Conservation (phyloP, 2,329 filamentous ascomycete genomes). For the Colletotrichum kahawae region DNA sequence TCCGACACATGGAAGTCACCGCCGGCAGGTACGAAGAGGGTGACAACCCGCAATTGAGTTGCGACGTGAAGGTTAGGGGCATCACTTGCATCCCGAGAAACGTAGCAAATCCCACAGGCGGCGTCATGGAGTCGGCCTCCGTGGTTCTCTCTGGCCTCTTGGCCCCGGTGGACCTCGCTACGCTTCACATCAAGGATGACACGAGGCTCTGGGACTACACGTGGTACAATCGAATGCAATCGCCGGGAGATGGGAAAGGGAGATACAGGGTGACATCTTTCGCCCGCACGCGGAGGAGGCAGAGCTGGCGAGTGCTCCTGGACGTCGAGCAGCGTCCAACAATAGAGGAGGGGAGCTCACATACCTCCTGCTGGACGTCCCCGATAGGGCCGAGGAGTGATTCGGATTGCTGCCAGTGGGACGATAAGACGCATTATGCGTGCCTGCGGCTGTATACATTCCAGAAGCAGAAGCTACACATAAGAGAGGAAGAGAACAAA, state of each 20-base stretch:
- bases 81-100: not conserved
- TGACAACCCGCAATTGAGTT: not conserved
- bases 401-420: fast-evolving
- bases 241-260: not conserved
- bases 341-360: not conserved
- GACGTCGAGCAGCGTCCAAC: not conserved
- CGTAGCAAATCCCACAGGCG: not conserved
- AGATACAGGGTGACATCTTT: not conserved
- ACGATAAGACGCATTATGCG: not conserved
- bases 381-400: not conserved
- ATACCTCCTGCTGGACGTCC: not conserved
- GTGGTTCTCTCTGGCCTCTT: not conserved
- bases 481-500: fast-evolving
- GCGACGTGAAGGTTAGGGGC: not conserved
- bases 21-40: not conserved
- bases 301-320: not conserved
- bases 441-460: not conserved
- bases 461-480: not conserved
- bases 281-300: not conserved
- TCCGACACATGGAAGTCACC: not conserved
- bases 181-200: not conserved
- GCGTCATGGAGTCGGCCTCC: not conserved
- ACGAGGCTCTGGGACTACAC: fast-evolving
- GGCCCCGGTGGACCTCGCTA: not conserved
- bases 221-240: not conserved